Evolutionary conservation across 164 flowering plant genomes (phyloP).

Genomic region (Annona squamosa): DNA sequence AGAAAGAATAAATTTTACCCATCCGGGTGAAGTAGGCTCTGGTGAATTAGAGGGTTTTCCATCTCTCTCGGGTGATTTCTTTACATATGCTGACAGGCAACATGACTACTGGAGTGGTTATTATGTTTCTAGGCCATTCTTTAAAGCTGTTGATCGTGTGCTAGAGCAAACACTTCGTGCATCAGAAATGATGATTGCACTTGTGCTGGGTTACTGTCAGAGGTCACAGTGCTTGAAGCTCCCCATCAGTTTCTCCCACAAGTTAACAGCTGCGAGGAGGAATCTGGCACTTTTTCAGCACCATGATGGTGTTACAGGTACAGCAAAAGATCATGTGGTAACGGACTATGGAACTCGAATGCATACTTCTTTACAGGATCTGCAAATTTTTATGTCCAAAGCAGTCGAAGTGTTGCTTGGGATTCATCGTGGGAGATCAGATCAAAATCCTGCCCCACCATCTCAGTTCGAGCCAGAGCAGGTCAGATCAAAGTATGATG

Average conservation of each 20-base stretch:
- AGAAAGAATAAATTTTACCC: conserved; percentile 75
- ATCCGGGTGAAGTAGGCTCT: conserved; percentile 77
- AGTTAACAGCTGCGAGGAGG: conserved; percentile 91
- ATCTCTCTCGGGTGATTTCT: conserved; percentile 92
- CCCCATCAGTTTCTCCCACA: conserved; percentile 66
- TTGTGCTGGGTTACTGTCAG: conserved; percentile 72
- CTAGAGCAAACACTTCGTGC: conserved; percentile 91
- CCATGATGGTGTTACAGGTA: conserved; percentile 98
- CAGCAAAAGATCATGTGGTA: conserved; percentile 96
- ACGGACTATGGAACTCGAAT: conserved; percentile 85
- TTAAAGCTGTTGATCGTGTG: conserved; percentile 95
- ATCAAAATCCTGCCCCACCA: conserved; percentile 33
- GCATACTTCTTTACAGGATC: conserved; percentile 86
- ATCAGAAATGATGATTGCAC: conserved; percentile 74
- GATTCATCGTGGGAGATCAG: conserved; percentile 58
- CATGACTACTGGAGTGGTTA: conserved; percentile 99
- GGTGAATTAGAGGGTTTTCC: conserved; percentile 77
- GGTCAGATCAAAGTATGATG: conserved; percentile 76
- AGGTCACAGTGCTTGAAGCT: conserved; percentile 74
- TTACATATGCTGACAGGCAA: conserved; percentile 92
- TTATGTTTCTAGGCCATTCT: conserved; percentile 96
- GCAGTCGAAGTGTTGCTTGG: conserved; percentile 77
- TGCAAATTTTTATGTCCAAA: conserved; percentile 91
- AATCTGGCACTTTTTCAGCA: conserved; percentile 97
- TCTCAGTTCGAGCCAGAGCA: conserved; percentile 71